Evolutionary conservation across 331 rosid genomes (phyloP), one percentile per base, ranked within the genome.

Genomic region (Prunus yedoensis): DNA sequence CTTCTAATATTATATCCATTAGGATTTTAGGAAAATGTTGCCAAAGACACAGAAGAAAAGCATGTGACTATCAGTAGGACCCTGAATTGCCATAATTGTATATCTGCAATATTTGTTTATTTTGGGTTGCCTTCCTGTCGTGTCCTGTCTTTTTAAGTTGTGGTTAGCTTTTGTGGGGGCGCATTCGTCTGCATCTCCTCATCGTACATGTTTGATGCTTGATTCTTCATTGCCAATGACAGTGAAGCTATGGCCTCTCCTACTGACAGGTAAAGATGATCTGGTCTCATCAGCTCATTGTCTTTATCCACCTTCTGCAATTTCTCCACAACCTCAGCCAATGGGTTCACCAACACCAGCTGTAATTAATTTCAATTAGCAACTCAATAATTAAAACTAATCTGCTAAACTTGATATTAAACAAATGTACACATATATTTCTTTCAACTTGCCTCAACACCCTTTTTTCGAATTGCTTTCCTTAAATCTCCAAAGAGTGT

Each of bases 321-420:
- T 83, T 89, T 94, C 9, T 83, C 93, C 41, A 94, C 38, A 14
- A 92, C 95, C 73, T 90, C 99, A 20, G 92, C 89, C 82, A 91
- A 50, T 65, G 99, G 99, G 62, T 94, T 92, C 89, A 92, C 99
- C 89, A 94, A 73, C 74, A 88, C 90, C 60, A 94, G 84, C 99
- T 94, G 85, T 54, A 57, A 73, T 66, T 15, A 2, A 49, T 13
- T 13, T 15, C 53, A 49, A 15, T 49, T 14, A 49, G 43, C 43
- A 38, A 38, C 43, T 6, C 43, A 38, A 38, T 38, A 38, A 38
- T 38, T 38, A 38, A 7, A 38, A 38, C 9, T 38, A 38, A 38
- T 6, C 9, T 5, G 9, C 43, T 6, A 38, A 38, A 5, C 8
- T 38, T 38, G 43, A 38, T 38, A 38, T 7, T 6, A 38, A 49